Conservation (phyloP, 1,139 yeast species). For the Hanseniaspora uvarum region DNA sequence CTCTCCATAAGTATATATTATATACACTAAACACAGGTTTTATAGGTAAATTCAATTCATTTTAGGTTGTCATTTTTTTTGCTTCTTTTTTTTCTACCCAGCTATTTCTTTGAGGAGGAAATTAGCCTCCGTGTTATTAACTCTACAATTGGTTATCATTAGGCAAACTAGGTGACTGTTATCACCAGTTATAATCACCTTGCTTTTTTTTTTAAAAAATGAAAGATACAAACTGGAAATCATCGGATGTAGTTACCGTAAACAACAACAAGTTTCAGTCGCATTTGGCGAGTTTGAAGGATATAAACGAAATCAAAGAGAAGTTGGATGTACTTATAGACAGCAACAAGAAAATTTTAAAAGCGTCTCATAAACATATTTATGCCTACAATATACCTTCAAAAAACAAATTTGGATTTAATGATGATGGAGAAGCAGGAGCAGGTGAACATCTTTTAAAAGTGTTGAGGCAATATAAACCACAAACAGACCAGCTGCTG, state of each 20-base stretch:
- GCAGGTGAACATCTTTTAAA: slow-evolving; percentile 9
- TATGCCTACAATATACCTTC: slow-evolving; percentile 46
- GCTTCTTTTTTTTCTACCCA: too few species aligned
- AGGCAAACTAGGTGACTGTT: background rate
- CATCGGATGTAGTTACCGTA: slow-evolving; percentile 34
- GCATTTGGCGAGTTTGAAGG: slow-evolving; percentile 36
- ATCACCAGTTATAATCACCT: too few species aligned
- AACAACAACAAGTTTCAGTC: slow-evolving; percentile 57
- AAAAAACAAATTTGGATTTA: background rate
- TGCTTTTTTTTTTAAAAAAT: background rate
- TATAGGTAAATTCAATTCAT: too few species aligned
- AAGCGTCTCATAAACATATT: slow-evolving; percentile 58
- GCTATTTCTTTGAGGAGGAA: too few species aligned
- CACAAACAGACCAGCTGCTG: background rate
- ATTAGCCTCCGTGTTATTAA: too few species aligned
- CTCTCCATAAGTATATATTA: too few species aligned
- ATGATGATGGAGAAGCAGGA: slow-evolving; percentile 12
- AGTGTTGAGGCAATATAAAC: slow-evolving; percentile 7
- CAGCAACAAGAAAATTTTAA: slow-evolving; percentile 37
- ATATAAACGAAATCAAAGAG: slow-evolving; percentile 35
- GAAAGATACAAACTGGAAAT: slow-evolving; percentile 28
- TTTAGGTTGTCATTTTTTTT: too few species aligned
- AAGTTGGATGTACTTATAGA: slow-evolving; percentile 36
- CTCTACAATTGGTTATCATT: too few species aligned
- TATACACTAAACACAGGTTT: too few species aligned